These are phyloP conservation scores for Cladophialophora yegresii DNA, from an alignment of 2,329 filamentous ascomycete species.

Conservation along the genomic window DNA sequence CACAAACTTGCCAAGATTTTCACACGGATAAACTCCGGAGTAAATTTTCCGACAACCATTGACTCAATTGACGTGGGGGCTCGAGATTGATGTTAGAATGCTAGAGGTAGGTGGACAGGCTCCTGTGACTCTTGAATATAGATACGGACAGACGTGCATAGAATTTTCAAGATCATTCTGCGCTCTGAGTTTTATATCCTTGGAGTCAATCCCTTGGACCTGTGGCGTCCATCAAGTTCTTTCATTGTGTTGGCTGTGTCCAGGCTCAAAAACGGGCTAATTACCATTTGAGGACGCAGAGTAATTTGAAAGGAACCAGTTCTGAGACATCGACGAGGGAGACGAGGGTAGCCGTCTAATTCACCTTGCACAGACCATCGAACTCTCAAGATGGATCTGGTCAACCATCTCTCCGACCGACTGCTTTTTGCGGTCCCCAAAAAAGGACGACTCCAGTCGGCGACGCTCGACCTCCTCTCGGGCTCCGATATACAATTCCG, in stretches of 20 bases:
- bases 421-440: constrained; percentile 97
- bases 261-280: neutral
- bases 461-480: constrained; percentile 83
- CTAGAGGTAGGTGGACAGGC: constrained; percentile 4
- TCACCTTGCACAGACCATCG: neutral
- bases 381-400: constrained; percentile 57
- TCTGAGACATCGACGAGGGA: neutral
- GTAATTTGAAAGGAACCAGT: neutral
- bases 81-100: neutral
- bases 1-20: constrained; percentile 20
- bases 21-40: constrained; percentile 9
- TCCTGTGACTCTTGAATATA: neutral
- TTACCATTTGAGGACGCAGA: neutral
- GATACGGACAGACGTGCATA: neutral
- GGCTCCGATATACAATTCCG: constrained; percentile 96
- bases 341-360: neutral
- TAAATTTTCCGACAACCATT: constrained; percentile 5
- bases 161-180: neutral
- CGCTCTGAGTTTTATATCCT: neutral
- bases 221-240: neutral
- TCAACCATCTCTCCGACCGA: constrained; percentile 78
- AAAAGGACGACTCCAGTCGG: constrained; percentile 91
- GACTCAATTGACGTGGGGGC: constrained; percentile 5
- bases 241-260: neutral
- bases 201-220: neutral